Evolutionary conservation across 2,329 filamentous ascomycete species (phyloP).

Genomic region (Dothistroma pini): DNA sequence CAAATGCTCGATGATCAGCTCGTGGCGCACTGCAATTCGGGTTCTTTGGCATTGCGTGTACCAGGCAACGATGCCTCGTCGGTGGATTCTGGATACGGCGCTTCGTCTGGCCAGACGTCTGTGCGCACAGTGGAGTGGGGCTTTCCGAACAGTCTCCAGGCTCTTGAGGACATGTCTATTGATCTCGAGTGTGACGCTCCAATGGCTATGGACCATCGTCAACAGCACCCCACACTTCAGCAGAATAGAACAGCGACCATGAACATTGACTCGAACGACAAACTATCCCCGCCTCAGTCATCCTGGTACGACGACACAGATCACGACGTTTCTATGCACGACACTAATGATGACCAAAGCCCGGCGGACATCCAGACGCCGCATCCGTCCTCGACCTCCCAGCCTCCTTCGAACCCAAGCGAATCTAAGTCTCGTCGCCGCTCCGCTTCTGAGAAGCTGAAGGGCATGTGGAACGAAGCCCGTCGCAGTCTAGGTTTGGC

Average conservation of each 20-base stretch:
- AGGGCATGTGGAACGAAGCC: background rate
- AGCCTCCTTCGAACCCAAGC: background rate
- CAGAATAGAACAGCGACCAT: background rate
- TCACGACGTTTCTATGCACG: background rate
- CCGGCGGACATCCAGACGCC: background rate
- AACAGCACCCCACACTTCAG: background rate
- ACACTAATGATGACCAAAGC: background rate
- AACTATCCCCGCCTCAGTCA: background rate
- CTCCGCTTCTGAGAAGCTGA: background rate
- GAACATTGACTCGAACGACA: background rate
- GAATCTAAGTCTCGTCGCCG: background rate
- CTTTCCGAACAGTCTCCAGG: background rate
- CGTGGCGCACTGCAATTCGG: background rate
- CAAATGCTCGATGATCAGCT: background rate
- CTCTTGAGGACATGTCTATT: background rate
- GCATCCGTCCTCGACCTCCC: background rate
- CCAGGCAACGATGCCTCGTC: background rate
- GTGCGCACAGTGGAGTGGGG: background rate
- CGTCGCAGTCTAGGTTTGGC: background rate
- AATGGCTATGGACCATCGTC: too few relatives aligned
- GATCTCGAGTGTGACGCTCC: background rate
- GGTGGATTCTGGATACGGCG: background rate
- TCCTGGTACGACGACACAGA: background rate
- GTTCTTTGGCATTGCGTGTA: background rate
- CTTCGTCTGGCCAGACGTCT: background rate